A percentile compares a stretch with the other conserved stretches of the same genome.
Evolutionary conservation across 2,329 filamentous ascomycete species (phyloP).

Genomic region (Chrysoporthe deuterocubensis): DNA sequence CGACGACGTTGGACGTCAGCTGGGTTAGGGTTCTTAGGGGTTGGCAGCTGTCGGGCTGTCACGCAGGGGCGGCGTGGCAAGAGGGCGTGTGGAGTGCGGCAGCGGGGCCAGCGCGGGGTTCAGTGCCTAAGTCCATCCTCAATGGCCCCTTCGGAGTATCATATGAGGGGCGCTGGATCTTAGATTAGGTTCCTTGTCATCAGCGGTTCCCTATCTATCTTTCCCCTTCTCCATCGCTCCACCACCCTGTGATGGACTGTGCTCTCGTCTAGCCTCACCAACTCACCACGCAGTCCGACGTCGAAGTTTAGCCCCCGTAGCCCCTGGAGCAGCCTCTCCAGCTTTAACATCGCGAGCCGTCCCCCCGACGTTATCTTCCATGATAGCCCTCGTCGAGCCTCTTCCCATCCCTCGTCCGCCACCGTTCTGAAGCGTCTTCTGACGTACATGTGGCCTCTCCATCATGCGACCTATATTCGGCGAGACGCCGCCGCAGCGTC

Average conservation of each 20-base stretch:
- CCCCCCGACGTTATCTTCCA: background rate
- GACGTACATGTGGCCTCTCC: slow-evolving; percentile 27
- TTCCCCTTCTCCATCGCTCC: background rate
- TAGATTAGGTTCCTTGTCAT: slow-evolving; percentile 2
- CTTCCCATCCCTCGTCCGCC: slow-evolving; percentile 4
- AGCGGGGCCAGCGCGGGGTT: slow-evolving; percentile 13
- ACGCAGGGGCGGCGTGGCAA: background rate
- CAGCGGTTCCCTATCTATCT: background rate
- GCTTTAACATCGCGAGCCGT: background rate
- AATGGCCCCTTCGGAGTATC: background rate
- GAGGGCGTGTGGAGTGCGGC: background rate
- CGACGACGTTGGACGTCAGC: background rate
- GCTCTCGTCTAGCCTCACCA: slow-evolving; percentile 3
- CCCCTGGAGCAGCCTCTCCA: background rate
- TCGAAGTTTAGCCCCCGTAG: background rate
- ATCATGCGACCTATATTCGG: slow-evolving; percentile 52
- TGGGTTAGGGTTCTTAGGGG: background rate
- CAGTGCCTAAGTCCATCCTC: background rate
- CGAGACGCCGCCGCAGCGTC: slow-evolving; percentile 47
- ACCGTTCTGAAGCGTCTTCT: slow-evolving; percentile 4
- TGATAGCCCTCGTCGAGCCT: slow-evolving; percentile 18
- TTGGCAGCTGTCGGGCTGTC: background rate
- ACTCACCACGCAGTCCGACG: background rate
- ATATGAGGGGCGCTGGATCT: background rate
- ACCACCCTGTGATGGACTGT: slow-evolving; percentile 4